These are phyloP conservation scores for Ogataea parapolymorpha DNA, from an alignment of 805 yeast species.

Conservation along the genomic window DNA sequence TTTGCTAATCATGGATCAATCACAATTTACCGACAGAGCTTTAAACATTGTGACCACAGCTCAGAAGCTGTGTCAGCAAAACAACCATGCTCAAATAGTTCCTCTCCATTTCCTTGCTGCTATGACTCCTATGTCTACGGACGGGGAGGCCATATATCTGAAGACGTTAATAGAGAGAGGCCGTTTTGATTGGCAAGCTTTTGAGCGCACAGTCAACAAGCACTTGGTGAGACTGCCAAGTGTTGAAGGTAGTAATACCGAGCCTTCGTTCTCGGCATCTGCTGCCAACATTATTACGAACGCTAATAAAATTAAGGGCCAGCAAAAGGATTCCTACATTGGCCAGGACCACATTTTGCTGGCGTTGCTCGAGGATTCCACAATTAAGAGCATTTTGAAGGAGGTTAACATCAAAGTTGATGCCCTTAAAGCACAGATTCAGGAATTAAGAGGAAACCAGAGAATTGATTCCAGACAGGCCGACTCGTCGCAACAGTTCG, in stretches of 20 bases:
- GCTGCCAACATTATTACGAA: constrained; percentile 69
- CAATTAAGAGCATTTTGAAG: constrained; percentile 68
- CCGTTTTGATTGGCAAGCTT: constrained; percentile 78
- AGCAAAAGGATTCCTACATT: constrained; percentile 86
- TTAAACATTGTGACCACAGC: constrained; percentile 77
- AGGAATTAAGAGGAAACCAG: constrained; percentile 82
- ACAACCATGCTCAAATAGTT: constrained; percentile 73
- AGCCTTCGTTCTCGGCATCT: constrained; percentile 71
- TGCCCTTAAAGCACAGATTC: constrained; percentile 71
- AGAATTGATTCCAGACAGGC: constrained; percentile 92
- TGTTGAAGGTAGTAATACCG: constrained; percentile 86
- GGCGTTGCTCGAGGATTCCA: constrained; percentile 77
- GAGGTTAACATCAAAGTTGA: constrained; percentile 67
- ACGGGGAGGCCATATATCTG: constrained; percentile 59
- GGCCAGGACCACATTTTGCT: constrained; percentile 93
- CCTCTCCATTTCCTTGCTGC: constrained; percentile 95
- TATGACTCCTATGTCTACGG: constrained; percentile 64
- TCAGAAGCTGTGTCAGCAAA: constrained; percentile 76
- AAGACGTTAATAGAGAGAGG: constrained; percentile 83
- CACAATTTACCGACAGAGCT: constrained; percentile 94
- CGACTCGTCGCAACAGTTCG: constrained; percentile 80
- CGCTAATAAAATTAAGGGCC: constrained; percentile 74
- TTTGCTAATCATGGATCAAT: constrained; percentile 46
- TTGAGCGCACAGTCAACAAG: constrained; percentile 78
- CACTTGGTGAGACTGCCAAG: constrained; percentile 81